Evolutionary conservation across 176 grass and related monocot genomes (phyloP).

Genomic region (Aechmea fasciata): DNA sequence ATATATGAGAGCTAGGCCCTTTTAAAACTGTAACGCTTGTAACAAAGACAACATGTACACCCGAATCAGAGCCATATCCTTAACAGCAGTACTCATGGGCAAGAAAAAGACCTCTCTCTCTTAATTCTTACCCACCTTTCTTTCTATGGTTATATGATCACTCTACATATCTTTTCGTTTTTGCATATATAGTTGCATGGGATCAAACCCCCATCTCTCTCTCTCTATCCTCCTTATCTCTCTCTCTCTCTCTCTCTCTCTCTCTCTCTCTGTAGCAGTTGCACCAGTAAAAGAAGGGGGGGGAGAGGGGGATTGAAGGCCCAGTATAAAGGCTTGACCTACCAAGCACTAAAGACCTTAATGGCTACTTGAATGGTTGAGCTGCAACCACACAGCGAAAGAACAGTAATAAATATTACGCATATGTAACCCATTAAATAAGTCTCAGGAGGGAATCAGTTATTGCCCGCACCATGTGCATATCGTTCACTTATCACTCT

Average conservation of each 20-base stretch:
- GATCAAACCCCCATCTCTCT: constrained; percentile 3
- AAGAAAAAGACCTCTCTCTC: constrained; percentile 13
- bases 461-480: neutral
- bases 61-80: constrained; percentile 15
- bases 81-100: neutral
- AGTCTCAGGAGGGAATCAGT: too few species aligned
- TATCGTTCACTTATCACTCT: neutral
- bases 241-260: constrained; percentile 7
- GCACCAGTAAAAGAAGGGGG: constrained; percentile 8
- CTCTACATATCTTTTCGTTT: neutral
- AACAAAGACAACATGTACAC: constrained; percentile 12
- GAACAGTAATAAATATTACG: neutral
- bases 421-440: neutral
- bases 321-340: constrained; percentile 23
- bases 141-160: neutral
- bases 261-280: constrained; percentile 25
- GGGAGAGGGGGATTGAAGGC: neutral
- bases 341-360: constrained; percentile 12
- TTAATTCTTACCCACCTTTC: neutral
- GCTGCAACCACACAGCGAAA: neutral
- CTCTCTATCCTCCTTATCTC: constrained; percentile 1
- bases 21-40: neutral
- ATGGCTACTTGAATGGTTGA: constrained; percentile 20
- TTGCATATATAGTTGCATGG: constrained; percentile 3
- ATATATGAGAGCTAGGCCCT: neutral